Evolutionary conservation across 1,284 basidiomycete species (phyloP), one percentile per base, ranked within the genome.

Genomic region (Puccinia triticina): DNA sequence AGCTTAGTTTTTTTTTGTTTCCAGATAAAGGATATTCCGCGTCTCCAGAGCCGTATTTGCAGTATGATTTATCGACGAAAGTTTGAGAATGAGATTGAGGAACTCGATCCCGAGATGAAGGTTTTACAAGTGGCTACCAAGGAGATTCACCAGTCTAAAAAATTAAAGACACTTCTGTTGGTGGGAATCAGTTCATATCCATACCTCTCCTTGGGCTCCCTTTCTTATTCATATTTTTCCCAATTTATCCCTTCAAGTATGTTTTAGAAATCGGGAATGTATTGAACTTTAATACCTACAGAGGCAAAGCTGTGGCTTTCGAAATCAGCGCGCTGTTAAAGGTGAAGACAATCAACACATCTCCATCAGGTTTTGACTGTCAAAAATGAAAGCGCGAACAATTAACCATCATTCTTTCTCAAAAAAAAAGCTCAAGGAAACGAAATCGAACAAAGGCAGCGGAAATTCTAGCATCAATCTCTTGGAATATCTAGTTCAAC

Each of bases 301-400:
- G 94, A 66, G 95, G 95, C 16, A 90, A 91, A 76, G 95, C 94
- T 11, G 88, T 88, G 16, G 95, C 94, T 0, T 96, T 98, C 87
- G 92, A 92, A 85, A 88, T 97, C 23, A 92, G 93, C 77, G 91
- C 93, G 0, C 87, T 97, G 46, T 86, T 92, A 21, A 95, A 96
- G 91, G 93, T 93, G 77, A 48, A 79, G 23, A 29, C 16, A 34
- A 11, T 59, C 37, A 18, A 23, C n/a, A 29, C 26, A 5, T 77
- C 12, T 18, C 69, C 48, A 76, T 72, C 16, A 55, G 18, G 46
- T 61, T 2, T 4, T 7, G 26, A 73, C 53, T 34, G 46, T 5
- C 32, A 16, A 3, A 18, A 64, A 12, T 57, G 48, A 46, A 32
- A 43, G 82, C 59, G 80, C 14, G 16, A 32, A 69, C 1, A 32